Evolutionary conservation across 768 basidiomycete species (phyloP).

Genomic region (Boletus huronensis): DNA sequence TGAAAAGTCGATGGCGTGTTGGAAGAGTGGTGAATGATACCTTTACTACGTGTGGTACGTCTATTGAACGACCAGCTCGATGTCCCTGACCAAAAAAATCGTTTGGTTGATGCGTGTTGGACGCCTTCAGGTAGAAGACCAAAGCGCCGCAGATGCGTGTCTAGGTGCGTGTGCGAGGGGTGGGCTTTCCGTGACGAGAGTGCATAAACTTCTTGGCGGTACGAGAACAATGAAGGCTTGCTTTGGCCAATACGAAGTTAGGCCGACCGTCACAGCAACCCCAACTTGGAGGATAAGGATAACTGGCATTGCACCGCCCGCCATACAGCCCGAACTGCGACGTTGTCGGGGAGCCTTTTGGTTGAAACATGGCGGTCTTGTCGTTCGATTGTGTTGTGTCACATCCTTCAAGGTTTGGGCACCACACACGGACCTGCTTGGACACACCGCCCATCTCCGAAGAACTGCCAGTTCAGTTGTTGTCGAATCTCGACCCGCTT

Average conservation of each 20-base stretch:
- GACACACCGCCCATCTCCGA: slow-evolving; percentile 5
- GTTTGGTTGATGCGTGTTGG: background rate
- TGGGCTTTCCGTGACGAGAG: background rate
- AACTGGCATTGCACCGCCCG: background rate
- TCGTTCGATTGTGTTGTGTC: background rate
- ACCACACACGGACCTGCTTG: background rate
- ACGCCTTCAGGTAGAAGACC: background rate
- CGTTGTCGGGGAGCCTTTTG: background rate
- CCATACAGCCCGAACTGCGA: background rate
- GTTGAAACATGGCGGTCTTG: background rate
- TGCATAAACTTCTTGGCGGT: background rate
- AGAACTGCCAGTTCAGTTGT: background rate
- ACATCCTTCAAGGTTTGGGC: background rate
- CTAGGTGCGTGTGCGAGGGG: background rate
- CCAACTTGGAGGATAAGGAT: background rate
- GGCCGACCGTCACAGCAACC: background rate
- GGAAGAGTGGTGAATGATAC: background rate
- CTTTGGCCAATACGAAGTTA: background rate
- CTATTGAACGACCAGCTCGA: background rate
- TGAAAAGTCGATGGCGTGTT: background rate
- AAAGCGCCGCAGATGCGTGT: background rate
- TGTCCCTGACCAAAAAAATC: background rate
- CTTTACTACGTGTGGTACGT: background rate
- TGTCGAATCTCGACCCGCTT: background rate
- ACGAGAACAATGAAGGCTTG: background rate